Percentiles rank a stretch among this genome's conserved stretches.
These are phyloP conservation scores for Myrmaecium sp. DNA, from an alignment of 2,329 filamentous ascomycete species.

Conservation along the genomic window DNA sequence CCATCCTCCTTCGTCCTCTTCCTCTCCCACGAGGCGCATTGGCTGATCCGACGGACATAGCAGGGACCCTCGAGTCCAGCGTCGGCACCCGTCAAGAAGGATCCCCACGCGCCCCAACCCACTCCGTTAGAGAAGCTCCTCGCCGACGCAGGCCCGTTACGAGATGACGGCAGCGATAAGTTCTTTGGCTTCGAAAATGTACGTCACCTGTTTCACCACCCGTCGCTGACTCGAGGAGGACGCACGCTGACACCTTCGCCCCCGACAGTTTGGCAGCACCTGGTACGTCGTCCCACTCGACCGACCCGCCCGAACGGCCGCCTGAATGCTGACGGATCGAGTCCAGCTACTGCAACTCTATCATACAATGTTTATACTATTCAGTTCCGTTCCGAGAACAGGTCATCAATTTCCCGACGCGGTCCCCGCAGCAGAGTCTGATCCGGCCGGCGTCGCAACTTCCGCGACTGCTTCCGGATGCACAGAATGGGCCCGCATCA, in stretches of 20 bases:
- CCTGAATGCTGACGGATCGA: slow-evolving; percentile 6
- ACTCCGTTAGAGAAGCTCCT: slow-evolving; percentile 60
- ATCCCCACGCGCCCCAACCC: slow-evolving; percentile 37
- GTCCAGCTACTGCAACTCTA: slow-evolving; percentile 89
- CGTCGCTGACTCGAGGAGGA: slow-evolving; percentile 3
- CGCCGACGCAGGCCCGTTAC: slow-evolving; percentile 64
- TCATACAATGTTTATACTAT: slow-evolving; percentile 93
- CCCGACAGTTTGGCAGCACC: slow-evolving; percentile 76
- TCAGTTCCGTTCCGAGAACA: slow-evolving; percentile 86
- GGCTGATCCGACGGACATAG: slow-evolving; percentile 6
- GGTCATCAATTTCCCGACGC: slow-evolving; percentile 75
- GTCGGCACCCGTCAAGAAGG: slow-evolving; percentile 38
- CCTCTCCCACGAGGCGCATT: slow-evolving; percentile 7
- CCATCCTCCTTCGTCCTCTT: slow-evolving; percentile 3
- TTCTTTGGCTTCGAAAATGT: slow-evolving; percentile 98
- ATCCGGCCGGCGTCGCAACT: slow-evolving; percentile 25
- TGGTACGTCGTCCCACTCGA: slow-evolving; percentile 43
- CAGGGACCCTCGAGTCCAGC: slow-evolving; percentile 32
- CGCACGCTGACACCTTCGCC: slow-evolving; percentile 9
- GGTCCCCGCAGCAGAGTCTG: slow-evolving; percentile 52
- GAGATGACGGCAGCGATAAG: slow-evolving; percentile 84
- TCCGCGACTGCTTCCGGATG: slow-evolving; percentile 23
- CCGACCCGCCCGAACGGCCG: slow-evolving; percentile 1
- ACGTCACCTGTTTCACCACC: slow-evolving; percentile 24
- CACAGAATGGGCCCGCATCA: slow-evolving; percentile 17